Evolutionary conservation across 495 filamentous ascomycete genomes (phyloP).

Genomic region (Penicillium maclennaniae): DNA sequence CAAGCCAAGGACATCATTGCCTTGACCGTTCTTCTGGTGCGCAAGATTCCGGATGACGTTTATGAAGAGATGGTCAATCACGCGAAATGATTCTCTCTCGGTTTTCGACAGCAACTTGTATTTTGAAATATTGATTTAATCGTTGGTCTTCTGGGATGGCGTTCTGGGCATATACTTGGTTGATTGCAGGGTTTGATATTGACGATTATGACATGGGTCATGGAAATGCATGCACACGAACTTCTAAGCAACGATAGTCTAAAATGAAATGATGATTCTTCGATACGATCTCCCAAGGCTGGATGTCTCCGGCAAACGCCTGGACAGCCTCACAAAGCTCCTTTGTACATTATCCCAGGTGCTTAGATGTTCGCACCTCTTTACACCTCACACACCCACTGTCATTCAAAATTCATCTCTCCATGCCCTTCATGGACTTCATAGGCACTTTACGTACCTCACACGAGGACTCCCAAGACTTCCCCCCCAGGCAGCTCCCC

Average conservation of each 20-base stretch:
- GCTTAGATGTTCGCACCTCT: too few relatives aligned
- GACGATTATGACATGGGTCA: constrained; percentile 7
- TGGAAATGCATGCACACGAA: constrained; percentile 16
- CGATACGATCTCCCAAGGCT: background rate
- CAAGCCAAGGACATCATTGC: constrained; percentile 77
- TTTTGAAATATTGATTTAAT: background rate
- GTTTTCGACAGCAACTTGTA: background rate
- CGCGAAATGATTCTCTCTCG: constrained; percentile 55
- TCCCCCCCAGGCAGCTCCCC: too few relatives aligned
- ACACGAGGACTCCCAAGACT: too few relatives aligned
- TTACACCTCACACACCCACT: background rate
- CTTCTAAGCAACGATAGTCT: constrained; percentile 15
- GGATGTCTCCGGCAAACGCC: background rate
- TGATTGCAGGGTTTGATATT: constrained; percentile 6
- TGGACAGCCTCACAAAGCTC: too few relatives aligned
- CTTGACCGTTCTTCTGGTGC: constrained; percentile 71
- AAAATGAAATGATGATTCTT: constrained; percentile 26
- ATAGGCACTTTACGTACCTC: too few relatives aligned
- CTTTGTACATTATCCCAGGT: too few relatives aligned
- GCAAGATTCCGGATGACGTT: constrained; percentile 81
- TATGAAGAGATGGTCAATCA: constrained; percentile 87
- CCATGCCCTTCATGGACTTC: background rate
- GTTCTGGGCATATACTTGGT: constrained; percentile 14
- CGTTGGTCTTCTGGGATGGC: constrained; percentile 9
- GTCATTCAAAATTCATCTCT: background rate